Conservation (phyloP, 1,284 basidiomycete genomes). For the Earliella scabrosa region DNA sequence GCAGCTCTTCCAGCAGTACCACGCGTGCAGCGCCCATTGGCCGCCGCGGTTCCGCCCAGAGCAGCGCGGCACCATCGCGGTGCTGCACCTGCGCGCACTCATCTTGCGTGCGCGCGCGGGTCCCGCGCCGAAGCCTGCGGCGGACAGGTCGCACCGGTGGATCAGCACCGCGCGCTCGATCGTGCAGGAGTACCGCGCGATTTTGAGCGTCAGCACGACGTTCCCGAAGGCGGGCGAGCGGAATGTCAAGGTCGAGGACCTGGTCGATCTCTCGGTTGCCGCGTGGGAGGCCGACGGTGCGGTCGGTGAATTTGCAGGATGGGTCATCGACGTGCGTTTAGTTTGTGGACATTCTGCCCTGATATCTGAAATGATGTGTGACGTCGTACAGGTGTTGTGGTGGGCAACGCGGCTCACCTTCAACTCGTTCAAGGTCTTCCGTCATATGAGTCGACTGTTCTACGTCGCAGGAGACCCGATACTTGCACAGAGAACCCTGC, state of each 20-base stretch:
- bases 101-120: conserved; percentile 49
- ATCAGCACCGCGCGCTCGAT: conserved; percentile 64
- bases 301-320: conserved; percentile 60
- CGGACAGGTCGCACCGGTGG: conserved; percentile 57
- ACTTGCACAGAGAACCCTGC: conserved; percentile 78
- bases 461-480: conserved; percentile 64
- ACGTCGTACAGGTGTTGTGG: conserved; percentile 70
- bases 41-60: conserved; percentile 72
- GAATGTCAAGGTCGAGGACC: conserved; percentile 82
- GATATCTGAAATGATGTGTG: conserved; percentile 5
- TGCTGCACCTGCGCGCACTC: conserved; percentile 76
- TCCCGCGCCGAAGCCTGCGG: conserved; percentile 24
- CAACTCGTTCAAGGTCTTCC: conserved; percentile 83
- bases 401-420: conserved; percentile 92
- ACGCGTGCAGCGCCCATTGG: conserved; percentile 69
- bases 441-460: conserved; percentile 80
- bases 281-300: conserved; percentile 80
- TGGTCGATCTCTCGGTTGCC: conserved; percentile 82
- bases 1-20: conserved; percentile 67
- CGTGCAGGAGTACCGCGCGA: conserved; percentile 68
- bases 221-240: conserved; percentile 88
- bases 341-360: too few relatives aligned
- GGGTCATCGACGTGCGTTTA: conserved; percentile 79
- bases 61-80: conserved; percentile 72
- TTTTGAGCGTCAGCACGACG: conserved; percentile 67